Conservation (phyloP, 1,284 basidiomycete genomes). For the Leccinum solheimii region DNA sequence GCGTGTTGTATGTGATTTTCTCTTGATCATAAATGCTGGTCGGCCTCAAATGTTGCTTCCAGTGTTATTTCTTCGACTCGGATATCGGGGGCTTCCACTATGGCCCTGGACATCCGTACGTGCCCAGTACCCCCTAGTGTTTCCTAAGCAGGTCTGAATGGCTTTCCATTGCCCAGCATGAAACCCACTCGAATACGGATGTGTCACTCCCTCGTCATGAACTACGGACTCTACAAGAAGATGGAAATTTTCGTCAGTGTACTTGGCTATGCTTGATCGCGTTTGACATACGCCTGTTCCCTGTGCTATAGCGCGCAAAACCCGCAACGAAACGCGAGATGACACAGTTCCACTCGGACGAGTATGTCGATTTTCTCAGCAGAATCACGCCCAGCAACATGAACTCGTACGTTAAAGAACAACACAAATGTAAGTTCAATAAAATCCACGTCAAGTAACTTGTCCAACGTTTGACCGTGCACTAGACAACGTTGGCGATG, state of each 20-base stretch:
- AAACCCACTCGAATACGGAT: slow-evolving; percentile 97
- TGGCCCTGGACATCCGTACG: slow-evolving; percentile 88
- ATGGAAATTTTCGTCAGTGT: slow-evolving; percentile 93
- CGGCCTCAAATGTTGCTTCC: slow-evolving; percentile 5
- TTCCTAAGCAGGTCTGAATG: neutral
- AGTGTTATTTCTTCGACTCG: slow-evolving; percentile 99
- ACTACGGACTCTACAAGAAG: slow-evolving; percentile 96
- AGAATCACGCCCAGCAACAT: slow-evolving; percentile 86
- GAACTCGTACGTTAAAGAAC: slow-evolving; percentile 88
- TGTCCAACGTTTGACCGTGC: neutral
- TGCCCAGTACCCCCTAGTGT: slow-evolving; percentile 7
- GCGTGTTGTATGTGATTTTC: slow-evolving; percentile 69
- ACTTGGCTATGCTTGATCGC: neutral
- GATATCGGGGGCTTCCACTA: slow-evolving; percentile 99
- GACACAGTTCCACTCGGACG: slow-evolving; percentile 94
- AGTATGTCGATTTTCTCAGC: slow-evolving; percentile 89
- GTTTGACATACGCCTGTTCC: neutral
- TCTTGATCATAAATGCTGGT: neutral
- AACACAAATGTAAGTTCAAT: slow-evolving; percentile 82
- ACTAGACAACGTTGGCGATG: slow-evolving; percentile 86
- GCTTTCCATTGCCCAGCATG: slow-evolving; percentile 57
- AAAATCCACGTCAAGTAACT: neutral
- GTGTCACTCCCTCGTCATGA: slow-evolving; percentile 99
- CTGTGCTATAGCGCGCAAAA: slow-evolving; percentile 80
- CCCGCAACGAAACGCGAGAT: slow-evolving; percentile 98